These are phyloP conservation scores for Pseudogymnoascus pannorum DNA, from an alignment of 2,329 filamentous ascomycete genomes.

Conservation along the genomic window DNA sequence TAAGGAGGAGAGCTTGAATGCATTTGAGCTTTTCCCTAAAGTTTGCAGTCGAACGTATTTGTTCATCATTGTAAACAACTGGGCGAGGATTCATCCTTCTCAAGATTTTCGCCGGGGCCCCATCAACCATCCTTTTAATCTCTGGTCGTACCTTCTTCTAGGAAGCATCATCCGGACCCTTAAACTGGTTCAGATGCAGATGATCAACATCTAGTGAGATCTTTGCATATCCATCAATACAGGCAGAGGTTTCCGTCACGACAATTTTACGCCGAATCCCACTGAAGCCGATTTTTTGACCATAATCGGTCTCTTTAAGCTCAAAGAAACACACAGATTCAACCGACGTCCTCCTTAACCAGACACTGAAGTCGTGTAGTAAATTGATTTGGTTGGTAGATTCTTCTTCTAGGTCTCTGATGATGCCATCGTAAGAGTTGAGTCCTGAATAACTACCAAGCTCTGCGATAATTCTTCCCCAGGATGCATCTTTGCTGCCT, in stretches of 20 bases:
- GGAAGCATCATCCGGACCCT: not conserved
- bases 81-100: not conserved
- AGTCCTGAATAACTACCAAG: not conserved
- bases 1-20: not conserved
- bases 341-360: not conserved
- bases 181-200: not conserved
- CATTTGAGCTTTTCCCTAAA: not conserved
- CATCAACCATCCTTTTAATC: not conserved
- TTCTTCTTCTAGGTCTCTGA: constrained; percentile 9
- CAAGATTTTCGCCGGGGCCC: not conserved
- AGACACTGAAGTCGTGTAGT: not conserved
- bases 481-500: not conserved
- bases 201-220: not conserved
- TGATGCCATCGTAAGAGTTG: not conserved
- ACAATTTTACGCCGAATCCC: not conserved
- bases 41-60: not conserved
- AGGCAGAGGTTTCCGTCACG: not conserved
- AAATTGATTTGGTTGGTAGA: not conserved
- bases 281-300: not conserved
- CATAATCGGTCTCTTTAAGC: not conserved
- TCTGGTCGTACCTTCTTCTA: not conserved
- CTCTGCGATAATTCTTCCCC: not conserved
- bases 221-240: not conserved
- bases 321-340: not conserved
- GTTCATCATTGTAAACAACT: not conserved